phyloP scores from a whole-genome alignment of 2,329 filamentous ascomycete genomes.

The Sporothrix curviconia region DNA sequence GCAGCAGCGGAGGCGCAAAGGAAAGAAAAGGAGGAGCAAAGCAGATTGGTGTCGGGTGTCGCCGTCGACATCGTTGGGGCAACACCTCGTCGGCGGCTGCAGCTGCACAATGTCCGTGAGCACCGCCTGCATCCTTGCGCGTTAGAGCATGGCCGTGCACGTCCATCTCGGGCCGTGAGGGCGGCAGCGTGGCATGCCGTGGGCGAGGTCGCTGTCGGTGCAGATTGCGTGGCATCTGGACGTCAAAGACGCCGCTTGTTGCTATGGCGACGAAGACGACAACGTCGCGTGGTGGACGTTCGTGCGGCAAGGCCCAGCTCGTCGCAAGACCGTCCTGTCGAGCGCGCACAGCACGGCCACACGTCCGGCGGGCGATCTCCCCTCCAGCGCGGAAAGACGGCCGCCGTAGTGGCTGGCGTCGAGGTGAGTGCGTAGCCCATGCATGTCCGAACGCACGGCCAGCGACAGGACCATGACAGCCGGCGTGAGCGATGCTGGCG shows the following conservation, averaged over 20 bases:
- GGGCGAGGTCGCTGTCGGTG: constrained; percentile 47
- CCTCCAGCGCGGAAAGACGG: constrained; percentile 39
- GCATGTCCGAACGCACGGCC: constrained; percentile 24
- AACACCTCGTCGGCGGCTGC: neutral
- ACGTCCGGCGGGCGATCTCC: constrained; percentile 47
- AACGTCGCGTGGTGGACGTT: neutral
- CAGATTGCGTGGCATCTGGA: constrained; percentile 38
- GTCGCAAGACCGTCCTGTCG: constrained; percentile 43
- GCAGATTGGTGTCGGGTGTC: no score
- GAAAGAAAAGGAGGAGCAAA: no score
- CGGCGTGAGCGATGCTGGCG: constrained; percentile 21
- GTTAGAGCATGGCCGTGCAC: constrained; percentile 30
- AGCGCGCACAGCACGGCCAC: constrained; percentile 41
- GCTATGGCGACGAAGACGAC: constrained; percentile 30
- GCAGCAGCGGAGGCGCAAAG: no score
- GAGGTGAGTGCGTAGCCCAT: constrained; percentile 44
- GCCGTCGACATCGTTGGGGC: no score
- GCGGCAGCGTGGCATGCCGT: constrained; percentile 37
- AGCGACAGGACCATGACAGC: constrained; percentile 25
- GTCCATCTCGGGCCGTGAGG: constrained; percentile 36
- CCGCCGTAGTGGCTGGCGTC: constrained; percentile 37
- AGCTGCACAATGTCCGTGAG: constrained; percentile 19
- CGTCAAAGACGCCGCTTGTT: constrained; percentile 41
- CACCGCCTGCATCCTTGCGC: constrained; percentile 18
- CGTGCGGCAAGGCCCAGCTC: constrained; percentile 45